Percentiles rank a stretch among this genome's conserved stretches.
These are phyloP conservation scores for Aspergillus brasiliensis DNA, from an alignment of 2,329 filamentous ascomycete genomes.

Conservation along the genomic window DNA sequence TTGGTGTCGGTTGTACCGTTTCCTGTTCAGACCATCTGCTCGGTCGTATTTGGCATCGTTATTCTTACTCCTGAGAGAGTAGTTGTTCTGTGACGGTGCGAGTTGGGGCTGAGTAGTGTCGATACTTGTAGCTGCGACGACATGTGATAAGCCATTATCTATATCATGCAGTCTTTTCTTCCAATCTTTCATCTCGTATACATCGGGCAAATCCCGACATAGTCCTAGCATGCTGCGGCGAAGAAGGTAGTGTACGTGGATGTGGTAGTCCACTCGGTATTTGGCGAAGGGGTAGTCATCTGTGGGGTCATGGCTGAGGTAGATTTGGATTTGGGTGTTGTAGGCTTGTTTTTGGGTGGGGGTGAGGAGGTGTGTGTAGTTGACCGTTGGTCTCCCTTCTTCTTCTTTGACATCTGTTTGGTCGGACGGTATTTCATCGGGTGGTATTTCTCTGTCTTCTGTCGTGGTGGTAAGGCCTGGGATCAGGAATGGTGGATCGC, in stretches of 20 bases:
- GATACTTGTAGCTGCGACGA: no score
- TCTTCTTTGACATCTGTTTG: no score
- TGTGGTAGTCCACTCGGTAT: constrained; percentile 37
- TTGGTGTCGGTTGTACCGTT: no score
- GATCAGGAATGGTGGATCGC: constrained; percentile 25
- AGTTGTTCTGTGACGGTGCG: no score
- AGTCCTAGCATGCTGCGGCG: constrained; percentile 27
- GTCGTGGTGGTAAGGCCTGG: neutral
- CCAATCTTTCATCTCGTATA: constrained; percentile 31
- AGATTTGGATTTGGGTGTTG: constrained; percentile 4
- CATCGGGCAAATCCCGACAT: constrained; percentile 33
- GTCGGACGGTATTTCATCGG: neutral
- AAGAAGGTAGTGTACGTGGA: constrained; percentile 33
- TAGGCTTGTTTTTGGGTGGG: neutral
- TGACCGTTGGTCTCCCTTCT: neutral
- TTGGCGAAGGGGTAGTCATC: constrained; percentile 25
- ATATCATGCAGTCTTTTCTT: constrained; percentile 22
- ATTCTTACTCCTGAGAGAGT: no score
- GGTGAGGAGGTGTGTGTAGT: neutral
- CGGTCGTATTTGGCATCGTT: no score
- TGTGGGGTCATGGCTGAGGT: constrained; percentile 9
- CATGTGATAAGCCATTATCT: no score
- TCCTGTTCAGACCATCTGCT: no score
- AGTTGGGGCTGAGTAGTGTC: no score
- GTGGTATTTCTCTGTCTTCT: neutral